phyloP scores from a whole-genome alignment of 2,329 filamentous ascomycete species.

The Colletotrichum sp. region DNA sequence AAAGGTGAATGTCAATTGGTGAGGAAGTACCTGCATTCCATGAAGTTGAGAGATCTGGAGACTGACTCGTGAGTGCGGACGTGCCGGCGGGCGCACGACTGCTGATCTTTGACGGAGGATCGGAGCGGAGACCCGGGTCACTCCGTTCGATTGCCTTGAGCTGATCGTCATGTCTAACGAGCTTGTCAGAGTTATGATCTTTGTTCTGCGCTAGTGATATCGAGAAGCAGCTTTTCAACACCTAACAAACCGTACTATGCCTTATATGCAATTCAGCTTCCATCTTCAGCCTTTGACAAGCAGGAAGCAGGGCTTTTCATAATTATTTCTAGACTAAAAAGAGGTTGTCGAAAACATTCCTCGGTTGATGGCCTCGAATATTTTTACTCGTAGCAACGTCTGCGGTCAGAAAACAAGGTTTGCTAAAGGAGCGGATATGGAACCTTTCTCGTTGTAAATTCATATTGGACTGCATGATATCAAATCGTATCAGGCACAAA shows the following conservation, averaged over 20 bases:
- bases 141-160: not conserved
- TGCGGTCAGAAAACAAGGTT: not conserved
- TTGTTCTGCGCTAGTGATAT: not conserved
- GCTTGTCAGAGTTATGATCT: not conserved
- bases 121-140: not conserved
- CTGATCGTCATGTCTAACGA: not conserved
- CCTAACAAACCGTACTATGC: too few species aligned
- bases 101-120: not conserved
- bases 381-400: not conserved
- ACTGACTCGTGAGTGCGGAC: not conserved
- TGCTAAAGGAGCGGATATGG: not conserved
- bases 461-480: not conserved
- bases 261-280: not conserved
- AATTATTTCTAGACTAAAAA: fast-evolving
- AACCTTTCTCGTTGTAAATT: not conserved
- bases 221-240: not conserved
- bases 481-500: not conserved
- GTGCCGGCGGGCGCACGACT: not conserved
- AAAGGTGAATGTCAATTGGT: not conserved
- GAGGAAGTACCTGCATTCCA: not conserved
- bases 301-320: fast-evolving
- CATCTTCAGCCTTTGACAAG: not conserved
- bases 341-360: not conserved
- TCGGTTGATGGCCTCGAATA: not conserved
- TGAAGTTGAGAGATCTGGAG: not conserved